Conservation (phyloP, 768 basidiomycete species). For the Coprinopsis sp. region DNA sequence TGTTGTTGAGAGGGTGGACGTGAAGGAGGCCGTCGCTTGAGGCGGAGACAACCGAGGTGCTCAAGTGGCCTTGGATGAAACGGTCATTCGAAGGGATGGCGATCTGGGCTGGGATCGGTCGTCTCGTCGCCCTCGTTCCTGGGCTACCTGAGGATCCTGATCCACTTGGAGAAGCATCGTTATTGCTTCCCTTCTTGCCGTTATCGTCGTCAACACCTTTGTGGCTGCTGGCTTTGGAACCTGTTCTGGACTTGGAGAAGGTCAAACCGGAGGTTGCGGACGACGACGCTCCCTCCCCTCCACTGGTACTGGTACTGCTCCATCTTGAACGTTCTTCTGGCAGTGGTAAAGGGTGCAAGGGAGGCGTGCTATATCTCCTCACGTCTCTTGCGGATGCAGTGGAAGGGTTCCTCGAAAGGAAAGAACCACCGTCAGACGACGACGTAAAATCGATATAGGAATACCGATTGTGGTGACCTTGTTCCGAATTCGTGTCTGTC, state of each 20-base stretch:
- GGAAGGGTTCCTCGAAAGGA: constrained; percentile 17
- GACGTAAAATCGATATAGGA: constrained; percentile 39
- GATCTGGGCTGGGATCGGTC: constrained; percentile 6
- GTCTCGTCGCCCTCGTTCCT: not conserved
- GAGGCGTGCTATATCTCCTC: constrained; percentile 9
- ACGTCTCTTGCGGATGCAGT: constrained; percentile 11
- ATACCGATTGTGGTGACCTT: constrained; percentile 8
- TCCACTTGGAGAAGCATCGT: not conserved
- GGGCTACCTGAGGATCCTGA: not conserved
- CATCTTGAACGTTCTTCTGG: constrained; percentile 32
- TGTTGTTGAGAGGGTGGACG: constrained; percentile 27
- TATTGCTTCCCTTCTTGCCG: not conserved
- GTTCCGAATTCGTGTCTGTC: not conserved
- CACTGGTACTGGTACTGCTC: constrained; percentile 31
- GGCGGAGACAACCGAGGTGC: constrained; percentile 4
- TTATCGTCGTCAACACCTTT: not conserved
- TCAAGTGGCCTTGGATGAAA: constrained; percentile 8
- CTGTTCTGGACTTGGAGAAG: too few species aligned
- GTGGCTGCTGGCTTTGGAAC: not conserved
- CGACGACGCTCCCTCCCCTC: too few species aligned
- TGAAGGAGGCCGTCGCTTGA: constrained; percentile 25
- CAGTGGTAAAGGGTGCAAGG: not conserved
- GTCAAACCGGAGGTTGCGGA: too few species aligned
- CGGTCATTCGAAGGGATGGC: constrained; percentile 5
- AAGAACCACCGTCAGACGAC: constrained; percentile 27